Evolutionary conservation across 371 early-diverging fungal genomes (phyloP).

Genomic region (Saksenaea vasiformis): DNA sequence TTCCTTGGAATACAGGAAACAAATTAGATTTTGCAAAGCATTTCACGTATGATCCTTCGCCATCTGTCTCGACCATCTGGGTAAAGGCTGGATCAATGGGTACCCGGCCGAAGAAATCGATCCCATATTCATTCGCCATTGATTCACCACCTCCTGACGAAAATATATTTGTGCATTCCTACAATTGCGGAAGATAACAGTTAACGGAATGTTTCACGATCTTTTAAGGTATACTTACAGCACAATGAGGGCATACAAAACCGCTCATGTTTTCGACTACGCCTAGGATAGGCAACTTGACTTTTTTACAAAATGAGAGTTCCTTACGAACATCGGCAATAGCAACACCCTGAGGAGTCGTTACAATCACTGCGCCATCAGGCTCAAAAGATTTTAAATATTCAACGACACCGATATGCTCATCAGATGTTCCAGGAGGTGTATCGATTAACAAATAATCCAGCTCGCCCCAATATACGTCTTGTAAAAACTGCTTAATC

Average conservation of each 20-base stretch:
- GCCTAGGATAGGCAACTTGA: slow-evolving; percentile 79
- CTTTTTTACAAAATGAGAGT: slow-evolving; percentile 84
- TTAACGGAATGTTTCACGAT: slow-evolving; percentile 25
- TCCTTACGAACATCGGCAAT: slow-evolving; percentile 88
- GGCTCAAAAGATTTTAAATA: slow-evolving; percentile 74
- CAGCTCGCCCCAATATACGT: slow-evolving; percentile 85
- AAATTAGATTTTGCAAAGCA: slow-evolving; percentile 62
- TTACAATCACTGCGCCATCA: slow-evolving; percentile 87
- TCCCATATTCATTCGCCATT: slow-evolving; percentile 78
- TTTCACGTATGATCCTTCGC: slow-evolving; percentile 50
- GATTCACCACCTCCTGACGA: slow-evolving; percentile 92
- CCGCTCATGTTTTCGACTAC: slow-evolving; percentile 96
- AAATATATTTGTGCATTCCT: slow-evolving; percentile 93
- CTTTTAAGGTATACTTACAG: slow-evolving; percentile 43
- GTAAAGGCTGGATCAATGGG: slow-evolving; percentile 87
- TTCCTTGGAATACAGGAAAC: slow-evolving; percentile 61
- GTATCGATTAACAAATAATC: slow-evolving; percentile 94
- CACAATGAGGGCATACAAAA: slow-evolving; percentile 87
- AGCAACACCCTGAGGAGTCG: slow-evolving; percentile 90
- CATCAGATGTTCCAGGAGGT: slow-evolving; percentile 96
- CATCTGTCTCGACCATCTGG: slow-evolving; percentile 64
- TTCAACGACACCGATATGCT: slow-evolving; percentile 85
- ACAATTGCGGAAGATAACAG: neutral
- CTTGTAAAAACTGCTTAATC: slow-evolving; percentile 89
- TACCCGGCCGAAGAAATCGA: slow-evolving; percentile 81